Percentiles rank a stretch among this genome's conserved stretches.
Evolutionary conservation across 495 filamentous ascomycete genomes (phyloP).

Genomic region (Chaetomium fimeti): DNA sequence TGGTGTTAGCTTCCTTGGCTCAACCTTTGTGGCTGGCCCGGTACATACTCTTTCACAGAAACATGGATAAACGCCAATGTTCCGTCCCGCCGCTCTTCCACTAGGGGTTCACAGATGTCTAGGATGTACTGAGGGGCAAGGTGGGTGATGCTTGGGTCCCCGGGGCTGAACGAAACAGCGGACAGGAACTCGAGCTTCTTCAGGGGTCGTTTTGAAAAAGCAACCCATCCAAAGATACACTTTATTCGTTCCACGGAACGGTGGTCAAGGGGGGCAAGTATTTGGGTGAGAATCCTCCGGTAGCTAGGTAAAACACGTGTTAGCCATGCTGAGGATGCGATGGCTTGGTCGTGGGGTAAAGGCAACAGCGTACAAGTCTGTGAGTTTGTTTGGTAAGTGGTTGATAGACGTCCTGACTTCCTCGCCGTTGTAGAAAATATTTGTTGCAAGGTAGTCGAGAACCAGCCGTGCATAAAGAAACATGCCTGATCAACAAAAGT

Average conservation of each 20-base stretch:
- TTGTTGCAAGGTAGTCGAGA: not conserved
- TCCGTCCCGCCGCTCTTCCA: not conserved
- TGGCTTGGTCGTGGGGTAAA: not conserved
- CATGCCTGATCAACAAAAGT: not conserved
- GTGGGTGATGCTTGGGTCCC: not conserved
- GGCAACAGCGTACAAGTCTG: not conserved
- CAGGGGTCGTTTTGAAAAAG: not conserved
- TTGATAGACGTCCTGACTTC: not conserved
- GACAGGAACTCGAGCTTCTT: not conserved
- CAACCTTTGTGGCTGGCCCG: not conserved
- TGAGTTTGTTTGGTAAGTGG: not conserved
- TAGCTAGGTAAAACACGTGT: not conserved
- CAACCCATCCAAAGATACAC: constrained; percentile 1
- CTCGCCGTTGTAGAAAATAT: not conserved
- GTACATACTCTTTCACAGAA: constrained; percentile 5
- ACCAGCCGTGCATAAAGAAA: constrained; percentile 1
- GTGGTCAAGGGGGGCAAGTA: not conserved
- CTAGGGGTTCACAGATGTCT: not conserved
- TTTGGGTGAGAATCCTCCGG: not conserved
- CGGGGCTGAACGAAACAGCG: not conserved
- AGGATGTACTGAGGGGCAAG: constrained; percentile 1
- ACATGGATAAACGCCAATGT: not conserved
- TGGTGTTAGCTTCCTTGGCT: not conserved
- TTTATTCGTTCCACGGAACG: not conserved
- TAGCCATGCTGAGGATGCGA: not conserved